A percentile compares a stretch with the other conserved stretches of the same genome.
These are phyloP conservation scores for Paramyrothecium roridum DNA, from an alignment of 2,329 filamentous ascomycete genomes.

Conservation along the genomic window DNA sequence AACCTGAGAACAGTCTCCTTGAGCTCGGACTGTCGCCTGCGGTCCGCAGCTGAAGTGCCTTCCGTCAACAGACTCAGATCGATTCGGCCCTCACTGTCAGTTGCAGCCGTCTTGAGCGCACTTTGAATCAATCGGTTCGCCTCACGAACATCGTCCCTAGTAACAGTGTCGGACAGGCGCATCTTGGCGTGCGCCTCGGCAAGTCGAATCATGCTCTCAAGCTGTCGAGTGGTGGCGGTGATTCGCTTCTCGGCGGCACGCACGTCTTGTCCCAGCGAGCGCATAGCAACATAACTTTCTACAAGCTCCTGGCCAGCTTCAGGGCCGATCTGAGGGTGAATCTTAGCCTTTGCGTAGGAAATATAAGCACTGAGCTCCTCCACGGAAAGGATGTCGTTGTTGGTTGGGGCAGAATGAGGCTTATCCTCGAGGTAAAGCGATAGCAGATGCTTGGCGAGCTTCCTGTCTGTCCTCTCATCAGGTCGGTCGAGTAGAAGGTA, in stretches of 20 bases:
- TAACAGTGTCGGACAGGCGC: conserved; percentile 77
- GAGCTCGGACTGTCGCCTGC: conserved; percentile 77
- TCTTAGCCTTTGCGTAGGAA: conserved; percentile 84
- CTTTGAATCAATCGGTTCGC: conserved; percentile 90
- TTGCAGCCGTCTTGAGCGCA: conserved; percentile 95
- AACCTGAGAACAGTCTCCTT: conserved; percentile 73
- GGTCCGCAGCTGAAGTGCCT: conserved; percentile 85
- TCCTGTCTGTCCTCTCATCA: conserved; percentile 84
- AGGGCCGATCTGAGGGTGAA: conserved; percentile 78
- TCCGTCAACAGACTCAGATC: conserved; percentile 96
- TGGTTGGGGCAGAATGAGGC: conserved; percentile 75
- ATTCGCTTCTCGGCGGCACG: conserved; percentile 91
- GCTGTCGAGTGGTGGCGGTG: conserved; percentile 92
- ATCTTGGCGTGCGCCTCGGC: conserved; percentile 97
- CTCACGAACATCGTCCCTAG: conserved; percentile 79
- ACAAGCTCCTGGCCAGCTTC: conserved; percentile 82
- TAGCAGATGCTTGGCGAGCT: conserved; percentile 86
- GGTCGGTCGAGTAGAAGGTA: conserved; percentile 94
- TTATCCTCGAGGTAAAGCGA: conserved; percentile 96
- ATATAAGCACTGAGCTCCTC: conserved; percentile 97
- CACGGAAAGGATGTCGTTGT: conserved; percentile 79
- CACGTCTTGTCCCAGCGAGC: conserved; percentile 83
- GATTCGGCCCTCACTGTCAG: conserved; percentile 86
- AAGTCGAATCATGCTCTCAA: conserved; percentile 98
- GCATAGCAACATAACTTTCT: conserved; percentile 89